Evolutionary conservation across 805 yeast genomes (phyloP), one percentile per base, ranked within the genome.

Genomic region (Saccharomyces eubayanus): DNA sequence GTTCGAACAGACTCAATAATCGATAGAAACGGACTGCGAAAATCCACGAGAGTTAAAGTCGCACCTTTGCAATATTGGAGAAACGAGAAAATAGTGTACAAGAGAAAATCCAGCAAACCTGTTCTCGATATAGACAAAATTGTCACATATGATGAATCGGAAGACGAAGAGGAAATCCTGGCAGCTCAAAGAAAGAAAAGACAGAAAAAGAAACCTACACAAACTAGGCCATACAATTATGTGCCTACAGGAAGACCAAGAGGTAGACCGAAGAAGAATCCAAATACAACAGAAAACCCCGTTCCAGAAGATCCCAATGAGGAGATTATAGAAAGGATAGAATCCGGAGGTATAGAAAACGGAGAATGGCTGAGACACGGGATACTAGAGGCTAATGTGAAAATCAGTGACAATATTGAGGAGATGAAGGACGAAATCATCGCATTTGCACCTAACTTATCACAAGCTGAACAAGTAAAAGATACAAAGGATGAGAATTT

Each of bases 61-160:
- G 79, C 84, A 3, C 92, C 96, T 0, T 71, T 89, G 57, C 91
- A 89, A 2, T 87, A 77, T 65, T 89, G 96, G 96, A 80, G 87
- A 65, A 87, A 87, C 62, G 96, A 89, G 68, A 74, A 82, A 55
- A 79, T 86, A 30, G 79, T 87, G 2, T 89, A 86, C 62, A 73
- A 76, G 46, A 71, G 73, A 49, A 63, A 59, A 16, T 56, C 65
- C 4, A 59, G 59, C n/a, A 69, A 68, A 20, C 74, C 79, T 6
- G 77, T 84, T 6, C 82, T 82, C 51, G 80, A 80, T 46, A 77
- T 85, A 28, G 77, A 78, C 52, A 81, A 79, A 57, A 82, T 86
- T 40, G 75, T 83, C 8, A 84, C 82, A 0, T 62, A 60, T 53
- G 69, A 67, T 31, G 60, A 59, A 28, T 58, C 61, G 24, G 61